Conservation (phyloP, 2,329 filamentous ascomycete genomes). For the Lecanicillium sp. region DNA sequence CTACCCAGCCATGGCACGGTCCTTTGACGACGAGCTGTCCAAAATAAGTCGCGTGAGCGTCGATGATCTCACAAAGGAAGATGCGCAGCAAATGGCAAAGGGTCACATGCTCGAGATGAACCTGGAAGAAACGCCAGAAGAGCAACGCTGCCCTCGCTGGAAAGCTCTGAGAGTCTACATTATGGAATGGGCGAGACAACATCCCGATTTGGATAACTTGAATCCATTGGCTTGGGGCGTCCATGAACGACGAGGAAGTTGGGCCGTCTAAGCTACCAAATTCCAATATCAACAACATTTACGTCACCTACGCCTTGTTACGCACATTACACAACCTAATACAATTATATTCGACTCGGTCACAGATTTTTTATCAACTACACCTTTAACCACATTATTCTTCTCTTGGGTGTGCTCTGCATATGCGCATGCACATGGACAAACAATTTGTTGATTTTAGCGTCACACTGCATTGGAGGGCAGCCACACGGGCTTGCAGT, state of each 20-base stretch:
- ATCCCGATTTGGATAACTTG: slow-evolving; percentile 61
- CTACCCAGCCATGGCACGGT: slow-evolving; percentile 75
- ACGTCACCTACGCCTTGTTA: too few species aligned
- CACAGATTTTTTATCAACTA: too few species aligned
- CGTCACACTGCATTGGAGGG: too few species aligned
- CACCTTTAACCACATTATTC: too few species aligned
- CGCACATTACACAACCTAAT: too few species aligned
- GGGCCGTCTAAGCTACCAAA: slow-evolving; percentile 55
- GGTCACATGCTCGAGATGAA: slow-evolving; percentile 63
- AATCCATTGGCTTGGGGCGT: slow-evolving; percentile 60
- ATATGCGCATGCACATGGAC: too few species aligned
- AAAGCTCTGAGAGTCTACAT: slow-evolving; percentile 77
- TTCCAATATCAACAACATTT: too few species aligned
- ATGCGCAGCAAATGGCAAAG: slow-evolving; percentile 50
- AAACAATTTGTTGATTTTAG: too few species aligned
- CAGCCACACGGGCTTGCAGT: too few species aligned
- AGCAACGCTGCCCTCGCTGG: slow-evolving; percentile 63
- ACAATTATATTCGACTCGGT: too few species aligned
- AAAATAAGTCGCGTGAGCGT: slow-evolving; percentile 68
- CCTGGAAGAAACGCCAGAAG: slow-evolving; percentile 30
- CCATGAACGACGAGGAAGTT: slow-evolving; percentile 58
- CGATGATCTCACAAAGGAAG: slow-evolving; percentile 62
- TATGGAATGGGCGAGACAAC: slow-evolving; percentile 80
- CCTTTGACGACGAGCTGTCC: slow-evolving; percentile 77
- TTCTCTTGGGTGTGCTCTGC: too few species aligned